Base-by-base conservation (phyloP, 2,329 filamentous ascomycete species). In the Penicillium thymicola region DNA sequence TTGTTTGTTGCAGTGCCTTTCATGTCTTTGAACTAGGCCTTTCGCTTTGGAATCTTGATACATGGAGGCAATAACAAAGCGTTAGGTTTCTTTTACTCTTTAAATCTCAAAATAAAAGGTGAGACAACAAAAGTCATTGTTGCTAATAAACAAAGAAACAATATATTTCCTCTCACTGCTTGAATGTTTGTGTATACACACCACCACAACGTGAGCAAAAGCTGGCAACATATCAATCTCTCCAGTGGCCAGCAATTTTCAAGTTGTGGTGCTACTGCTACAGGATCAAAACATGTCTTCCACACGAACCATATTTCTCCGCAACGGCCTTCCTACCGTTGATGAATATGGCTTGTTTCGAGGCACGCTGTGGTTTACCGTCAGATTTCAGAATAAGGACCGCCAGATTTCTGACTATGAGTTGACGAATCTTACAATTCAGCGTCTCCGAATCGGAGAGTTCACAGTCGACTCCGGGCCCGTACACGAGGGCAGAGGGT, bases 361-460 rank as follows among this genome's bases (percentile, higher is more conserved):
- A 25, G 48, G 48, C 18, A 51, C 21, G 5, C 14, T 51, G 16
- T 51, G 48, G 48, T 25, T 43, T 6, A 42, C 47, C 13, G 27
- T 34, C 21, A 43, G 27, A 14, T 34, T 44, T 10, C 13, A n/a
- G 2, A 34, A 27, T 16, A 23, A 18, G 16, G 48, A 44, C 4
- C 14, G 21, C 7, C 21, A 44, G 2, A 18, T 16, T 30, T 51
- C 37, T 9, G 37, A 51, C 7, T 9, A 13, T 3, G 21, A 14
- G 8, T 25, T 44, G 13, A 51, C 34, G 37, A 25, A 51, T n/a
- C 18, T 51, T 25, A 5, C 16, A 21, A 23, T 44, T 3, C 18
- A 34, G 3, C 28, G 28, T 14, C 27, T 51, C 5, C 48, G 16
- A 13, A 5, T 13, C 2, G 48, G 48, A 10, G 37, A 44, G 4